Conservation (phyloP, 179 eudicot species). For the Pouteria campechiana region DNA sequence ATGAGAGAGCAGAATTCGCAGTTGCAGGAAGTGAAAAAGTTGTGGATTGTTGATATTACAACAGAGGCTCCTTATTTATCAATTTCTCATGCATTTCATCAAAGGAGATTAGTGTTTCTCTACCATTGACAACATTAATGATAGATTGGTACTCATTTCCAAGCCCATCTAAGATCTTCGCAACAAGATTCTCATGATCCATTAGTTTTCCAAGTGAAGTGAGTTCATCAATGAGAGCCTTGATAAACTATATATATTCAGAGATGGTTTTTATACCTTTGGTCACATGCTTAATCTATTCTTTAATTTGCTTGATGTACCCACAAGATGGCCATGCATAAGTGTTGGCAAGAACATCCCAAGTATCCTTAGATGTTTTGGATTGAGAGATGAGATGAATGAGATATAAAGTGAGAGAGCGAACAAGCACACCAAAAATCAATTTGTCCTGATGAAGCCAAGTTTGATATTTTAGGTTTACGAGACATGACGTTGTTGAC, state of each 20-base stretch:
- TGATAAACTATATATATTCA: background rate
- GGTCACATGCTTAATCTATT: background rate
- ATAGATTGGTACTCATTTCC: background rate
- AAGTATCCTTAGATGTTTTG: background rate
- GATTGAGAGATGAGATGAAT: background rate
- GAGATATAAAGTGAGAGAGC: background rate
- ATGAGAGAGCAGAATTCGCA: too few species aligned
- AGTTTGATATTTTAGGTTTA: background rate
- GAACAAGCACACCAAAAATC: constrained; percentile 3
- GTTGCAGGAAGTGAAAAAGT: too few species aligned
- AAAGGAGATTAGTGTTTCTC: too few species aligned
- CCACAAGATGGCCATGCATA: background rate
- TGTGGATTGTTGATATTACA: too few species aligned
- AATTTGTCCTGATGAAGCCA: constrained; percentile 7
- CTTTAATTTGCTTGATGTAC: constrained; percentile 4
- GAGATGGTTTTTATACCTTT: background rate
- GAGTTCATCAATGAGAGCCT: background rate
- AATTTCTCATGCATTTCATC: too few species aligned
- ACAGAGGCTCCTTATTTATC: too few species aligned
- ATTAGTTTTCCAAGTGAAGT: background rate
- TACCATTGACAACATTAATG: too few species aligned
- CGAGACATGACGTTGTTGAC: background rate
- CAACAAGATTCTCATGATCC: background rate
- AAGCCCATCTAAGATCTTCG: background rate
- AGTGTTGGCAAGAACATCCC: background rate